These are phyloP conservation scores for Artemisia tridentata DNA, from an alignment of 129 eudicot species.

Conservation along the genomic window DNA sequence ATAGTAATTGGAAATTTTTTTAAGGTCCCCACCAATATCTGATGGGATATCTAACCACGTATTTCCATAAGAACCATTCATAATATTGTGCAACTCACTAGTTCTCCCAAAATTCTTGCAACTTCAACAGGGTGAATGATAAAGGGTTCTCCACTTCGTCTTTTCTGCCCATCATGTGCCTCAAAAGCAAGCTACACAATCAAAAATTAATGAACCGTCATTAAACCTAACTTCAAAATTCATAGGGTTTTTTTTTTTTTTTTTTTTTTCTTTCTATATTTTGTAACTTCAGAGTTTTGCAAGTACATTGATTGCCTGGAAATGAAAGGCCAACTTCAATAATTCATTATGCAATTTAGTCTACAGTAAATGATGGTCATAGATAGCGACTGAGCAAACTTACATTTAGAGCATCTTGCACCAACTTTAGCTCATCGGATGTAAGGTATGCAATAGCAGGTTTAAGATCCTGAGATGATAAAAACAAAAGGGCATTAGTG, in stretches of 20 bases:
- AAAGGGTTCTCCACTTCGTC: slow-evolving; percentile 99
- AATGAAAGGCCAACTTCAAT: slow-evolving; percentile 6
- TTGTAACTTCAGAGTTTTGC: neutral
- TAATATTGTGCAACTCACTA: slow-evolving; percentile 55
- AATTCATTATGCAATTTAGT: slow-evolving; percentile 1
- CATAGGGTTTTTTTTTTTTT: no score
- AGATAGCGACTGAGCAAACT: slow-evolving; percentile 23
- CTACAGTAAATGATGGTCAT: slow-evolving; percentile 12
- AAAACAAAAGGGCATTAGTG: slow-evolving; percentile 22
- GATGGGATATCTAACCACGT: slow-evolving; percentile 19
- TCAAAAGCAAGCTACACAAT: slow-evolving; percentile 83
- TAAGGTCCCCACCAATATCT: slow-evolving; percentile 24
- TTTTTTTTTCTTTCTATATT: no score
- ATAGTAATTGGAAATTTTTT: slow-evolving; percentile 1
- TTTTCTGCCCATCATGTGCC: slow-evolving; percentile 97
- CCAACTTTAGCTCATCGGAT: slow-evolving; percentile 61
- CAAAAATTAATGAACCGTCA: neutral
- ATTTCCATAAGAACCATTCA: slow-evolving; percentile 21
- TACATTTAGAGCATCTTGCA: slow-evolving; percentile 76
- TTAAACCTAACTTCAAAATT: neutral
- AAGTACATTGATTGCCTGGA: slow-evolving; percentile 8
- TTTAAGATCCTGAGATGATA: slow-evolving; percentile 72
- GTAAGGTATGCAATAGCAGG: slow-evolving; percentile 86
- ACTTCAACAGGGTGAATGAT: slow-evolving; percentile 98
- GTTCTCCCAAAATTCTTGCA: slow-evolving; percentile 96